Percentiles rank a stretch among this genome's conserved stretches.
Evolutionary conservation across 768 basidiomycete species (phyloP).

Genomic region (Boletus pseudo-olivaceus): DNA sequence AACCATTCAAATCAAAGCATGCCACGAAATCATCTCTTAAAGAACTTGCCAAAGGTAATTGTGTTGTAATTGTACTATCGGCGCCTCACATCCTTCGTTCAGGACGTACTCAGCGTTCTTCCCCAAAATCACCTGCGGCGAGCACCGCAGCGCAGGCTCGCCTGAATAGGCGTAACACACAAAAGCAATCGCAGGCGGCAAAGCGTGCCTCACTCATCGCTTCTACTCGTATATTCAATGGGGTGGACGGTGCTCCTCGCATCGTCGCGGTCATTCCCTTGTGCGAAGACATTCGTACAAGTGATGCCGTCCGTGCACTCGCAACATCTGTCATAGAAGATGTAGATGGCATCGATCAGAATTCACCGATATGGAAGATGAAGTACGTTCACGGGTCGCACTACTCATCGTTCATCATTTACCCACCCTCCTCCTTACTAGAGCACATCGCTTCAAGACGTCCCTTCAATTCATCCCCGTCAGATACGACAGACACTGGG

Average conservation of each 20-base stretch:
- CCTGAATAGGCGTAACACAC: conserved; percentile 76
- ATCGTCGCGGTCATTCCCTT: conserved; percentile 88
- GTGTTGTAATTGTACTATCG: not conserved
- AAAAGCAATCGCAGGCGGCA: conserved; percentile 74
- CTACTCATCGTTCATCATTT: not conserved
- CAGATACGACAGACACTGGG: conserved; percentile 67
- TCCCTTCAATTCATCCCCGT: conserved; percentile 84
- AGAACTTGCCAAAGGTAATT: conserved; percentile 77
- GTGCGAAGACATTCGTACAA: conserved; percentile 58
- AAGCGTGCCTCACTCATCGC: conserved; percentile 69
- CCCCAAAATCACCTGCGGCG: conserved; percentile 47
- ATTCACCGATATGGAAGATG: conserved; percentile 50
- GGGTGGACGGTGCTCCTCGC: conserved; percentile 74
- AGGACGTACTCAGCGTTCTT: conserved; percentile 59
- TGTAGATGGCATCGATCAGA: conserved; percentile 15
- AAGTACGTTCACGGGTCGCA: conserved; percentile 43
- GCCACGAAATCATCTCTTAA: conserved; percentile 81
- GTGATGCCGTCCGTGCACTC: conserved; percentile 51
- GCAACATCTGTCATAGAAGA: conserved; percentile 54
- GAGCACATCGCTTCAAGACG: conserved; percentile 88
- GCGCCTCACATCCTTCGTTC: not conserved
- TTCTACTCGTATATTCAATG: conserved; percentile 73
- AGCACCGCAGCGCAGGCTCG: conserved; percentile 65
- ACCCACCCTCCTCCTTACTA: conserved; percentile 27
- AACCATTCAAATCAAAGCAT: conserved; percentile 89